These are phyloP conservation scores for Kwoniella heveanensis DNA, from an alignment of 768 basidiomycete species.

Conservation along the genomic window DNA sequence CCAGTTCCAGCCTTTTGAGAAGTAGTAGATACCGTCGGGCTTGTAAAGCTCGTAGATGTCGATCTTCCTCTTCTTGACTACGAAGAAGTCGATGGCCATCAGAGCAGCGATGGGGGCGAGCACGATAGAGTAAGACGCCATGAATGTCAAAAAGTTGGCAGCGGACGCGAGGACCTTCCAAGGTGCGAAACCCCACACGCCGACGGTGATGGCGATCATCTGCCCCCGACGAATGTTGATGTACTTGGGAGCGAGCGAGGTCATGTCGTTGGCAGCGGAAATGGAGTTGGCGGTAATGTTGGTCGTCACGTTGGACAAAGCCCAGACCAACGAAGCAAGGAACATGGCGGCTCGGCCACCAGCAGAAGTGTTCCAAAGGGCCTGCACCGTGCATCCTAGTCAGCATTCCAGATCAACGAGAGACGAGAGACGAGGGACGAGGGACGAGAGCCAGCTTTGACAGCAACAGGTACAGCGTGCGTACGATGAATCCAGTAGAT, in stretches of 20 bases:
- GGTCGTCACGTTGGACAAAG: constrained; percentile 44
- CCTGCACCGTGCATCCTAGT: constrained; percentile 12
- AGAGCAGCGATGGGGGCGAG: constrained; percentile 48
- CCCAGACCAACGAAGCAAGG: constrained; percentile 38
- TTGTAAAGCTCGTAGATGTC: constrained; percentile 45
- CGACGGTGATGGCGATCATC: constrained; percentile 42
- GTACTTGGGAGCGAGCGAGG: constrained; percentile 44
- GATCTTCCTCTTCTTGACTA: constrained; percentile 33
- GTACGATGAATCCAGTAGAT: no score
- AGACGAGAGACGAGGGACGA: neutral
- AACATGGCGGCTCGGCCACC: constrained; percentile 42
- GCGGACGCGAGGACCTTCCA: constrained; percentile 48
- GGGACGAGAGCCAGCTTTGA: no score
- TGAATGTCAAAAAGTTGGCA: constrained; percentile 41
- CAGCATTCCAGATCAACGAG: neutral
- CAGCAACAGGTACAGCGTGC: no score
- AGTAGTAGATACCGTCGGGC: constrained; percentile 44
- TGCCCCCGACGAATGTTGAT: constrained; percentile 51
- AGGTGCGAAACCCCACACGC: constrained; percentile 42
- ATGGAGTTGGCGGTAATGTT: constrained; percentile 46
- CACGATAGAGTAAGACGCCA: constrained; percentile 47
- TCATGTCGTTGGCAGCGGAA: constrained; percentile 50
- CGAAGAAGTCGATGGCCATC: constrained; percentile 42
- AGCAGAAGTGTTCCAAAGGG: constrained; percentile 37
- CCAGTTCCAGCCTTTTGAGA: constrained; percentile 47